A percentile compares a stretch with the other conserved stretches of the same genome.
These are phyloP conservation scores for Alternaria triticina DNA, from an alignment of 2,329 filamentous ascomycete species.

Conservation along the genomic window DNA sequence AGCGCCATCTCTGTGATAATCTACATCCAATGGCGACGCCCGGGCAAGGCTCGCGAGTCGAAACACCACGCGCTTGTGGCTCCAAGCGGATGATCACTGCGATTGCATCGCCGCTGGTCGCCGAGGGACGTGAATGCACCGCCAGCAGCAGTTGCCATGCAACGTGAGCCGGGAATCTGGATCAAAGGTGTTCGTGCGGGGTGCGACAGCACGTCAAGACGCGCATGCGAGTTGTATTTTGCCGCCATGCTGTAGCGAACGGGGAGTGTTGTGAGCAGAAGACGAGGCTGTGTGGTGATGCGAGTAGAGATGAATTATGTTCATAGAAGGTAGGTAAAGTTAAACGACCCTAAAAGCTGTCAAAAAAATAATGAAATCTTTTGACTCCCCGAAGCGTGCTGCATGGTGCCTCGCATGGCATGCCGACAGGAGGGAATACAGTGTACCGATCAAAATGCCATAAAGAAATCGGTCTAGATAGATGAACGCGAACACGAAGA, in stretches of 20 bases:
- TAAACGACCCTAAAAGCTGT: constrained; percentile 18
- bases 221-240: neutral
- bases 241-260: neutral
- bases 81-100: constrained; percentile 5
- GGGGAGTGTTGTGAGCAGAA: neutral
- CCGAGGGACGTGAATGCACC: neutral
- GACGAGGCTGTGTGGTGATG: neutral
- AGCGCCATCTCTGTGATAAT: neutral
- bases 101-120: neutral
- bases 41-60: constrained; percentile 1
- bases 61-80: constrained; percentile 2
- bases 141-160: neutral
- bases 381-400: constrained; percentile 30
- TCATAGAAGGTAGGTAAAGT: constrained; percentile 36
- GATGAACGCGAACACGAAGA: constrained; percentile 14
- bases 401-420: constrained; percentile 25
- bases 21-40: constrained; percentile 2
- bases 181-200: neutral
- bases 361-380: constrained; percentile 24
- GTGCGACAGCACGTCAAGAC: neutral
- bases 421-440: constrained; percentile 32
- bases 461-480: constrained; percentile 38
- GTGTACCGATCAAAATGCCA: constrained; percentile 41
- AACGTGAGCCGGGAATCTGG: neutral
- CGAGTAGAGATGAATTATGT: constrained; percentile 36